Evolutionary conservation across 2,329 filamentous ascomycete species (phyloP).

Genomic region (Aspergillus sp.): DNA sequence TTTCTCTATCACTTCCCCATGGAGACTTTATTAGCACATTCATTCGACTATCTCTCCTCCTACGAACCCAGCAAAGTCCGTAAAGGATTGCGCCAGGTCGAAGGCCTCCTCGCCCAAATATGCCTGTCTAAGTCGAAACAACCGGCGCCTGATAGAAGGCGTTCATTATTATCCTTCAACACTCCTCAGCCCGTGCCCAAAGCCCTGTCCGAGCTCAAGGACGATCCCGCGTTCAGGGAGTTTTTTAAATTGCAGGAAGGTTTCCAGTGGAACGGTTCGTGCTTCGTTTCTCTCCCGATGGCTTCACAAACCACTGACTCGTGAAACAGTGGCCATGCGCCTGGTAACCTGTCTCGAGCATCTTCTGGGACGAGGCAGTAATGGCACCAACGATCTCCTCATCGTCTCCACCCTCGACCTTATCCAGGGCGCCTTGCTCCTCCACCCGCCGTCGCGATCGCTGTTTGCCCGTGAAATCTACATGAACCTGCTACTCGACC

Average conservation of each 20-base stretch:
- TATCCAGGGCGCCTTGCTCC: constrained; percentile 78
- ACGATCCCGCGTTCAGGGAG: constrained; percentile 86
- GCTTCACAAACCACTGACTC: background rate
- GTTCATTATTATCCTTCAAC: constrained; percentile 36
- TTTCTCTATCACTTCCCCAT: constrained; percentile 46
- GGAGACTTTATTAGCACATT: constrained; percentile 87
- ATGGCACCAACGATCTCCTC: constrained; percentile 79
- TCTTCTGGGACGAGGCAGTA: constrained; percentile 73
- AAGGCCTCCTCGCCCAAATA: constrained; percentile 89
- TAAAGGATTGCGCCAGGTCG: constrained; percentile 89
- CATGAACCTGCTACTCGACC: constrained; percentile 95
- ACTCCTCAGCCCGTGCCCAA: constrained; percentile 49
- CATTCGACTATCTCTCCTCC: constrained; percentile 94
- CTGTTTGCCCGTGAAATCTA: constrained; percentile 85
- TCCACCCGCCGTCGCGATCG: constrained; percentile 84
- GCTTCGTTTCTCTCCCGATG: background rate
- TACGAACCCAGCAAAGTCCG: constrained; percentile 85
- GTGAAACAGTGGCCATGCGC: constrained; percentile 64
- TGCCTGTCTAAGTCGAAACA: constrained; percentile 62
- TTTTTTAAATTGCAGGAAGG: constrained; percentile 97
- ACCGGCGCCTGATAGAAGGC: constrained; percentile 35
- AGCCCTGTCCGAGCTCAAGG: constrained; percentile 63
- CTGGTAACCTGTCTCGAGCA: constrained; percentile 82
- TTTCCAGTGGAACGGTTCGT: constrained; percentile 87
- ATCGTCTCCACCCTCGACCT: constrained; percentile 85